These are phyloP conservation scores for Dentipellis sp. DNA, from an alignment of 768 basidiomycete species.

Conservation along the genomic window DNA sequence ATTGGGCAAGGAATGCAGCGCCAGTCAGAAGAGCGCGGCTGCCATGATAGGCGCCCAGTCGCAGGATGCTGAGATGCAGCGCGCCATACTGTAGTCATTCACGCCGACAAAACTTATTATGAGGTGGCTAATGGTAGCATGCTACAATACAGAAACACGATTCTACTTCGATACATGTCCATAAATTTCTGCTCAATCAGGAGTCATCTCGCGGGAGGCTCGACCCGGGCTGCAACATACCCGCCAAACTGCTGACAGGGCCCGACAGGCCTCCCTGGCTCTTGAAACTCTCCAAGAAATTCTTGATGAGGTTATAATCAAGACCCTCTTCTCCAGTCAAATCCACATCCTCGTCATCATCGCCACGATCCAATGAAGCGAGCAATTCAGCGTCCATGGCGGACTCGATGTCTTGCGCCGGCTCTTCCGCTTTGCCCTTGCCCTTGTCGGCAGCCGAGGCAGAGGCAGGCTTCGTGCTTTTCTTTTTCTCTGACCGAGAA, in stretches of 20 bases:
- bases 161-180: not conserved
- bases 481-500: conserved; percentile 23
- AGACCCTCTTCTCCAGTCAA: conserved; percentile 36
- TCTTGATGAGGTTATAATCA: conserved; percentile 92
- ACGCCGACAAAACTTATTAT: no score
- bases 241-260: conserved; percentile 84
- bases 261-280: conserved; percentile 85
- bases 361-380: conserved; percentile 43
- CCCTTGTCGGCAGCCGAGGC: conserved; percentile 35
- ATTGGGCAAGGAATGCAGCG: no score
- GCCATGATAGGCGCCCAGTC: no score
- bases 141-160: not conserved
- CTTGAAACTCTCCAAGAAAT: conserved; percentile 94
- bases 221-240: conserved; percentile 73
- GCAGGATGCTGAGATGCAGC: no score
- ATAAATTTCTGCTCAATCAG: not conserved
- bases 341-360: conserved; percentile 46
- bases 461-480: not conserved
- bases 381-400: conserved; percentile 87
- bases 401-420: conserved; percentile 64
- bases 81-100: no score
- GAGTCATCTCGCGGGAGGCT: conserved; percentile 58
- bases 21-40: no score
- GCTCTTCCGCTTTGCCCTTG: conserved; percentile 29
- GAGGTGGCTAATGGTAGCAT: not conserved